phyloP scores from a whole-genome alignment of 2,329 filamentous ascomycete species.

The Thermomyces lanuginosus region DNA sequence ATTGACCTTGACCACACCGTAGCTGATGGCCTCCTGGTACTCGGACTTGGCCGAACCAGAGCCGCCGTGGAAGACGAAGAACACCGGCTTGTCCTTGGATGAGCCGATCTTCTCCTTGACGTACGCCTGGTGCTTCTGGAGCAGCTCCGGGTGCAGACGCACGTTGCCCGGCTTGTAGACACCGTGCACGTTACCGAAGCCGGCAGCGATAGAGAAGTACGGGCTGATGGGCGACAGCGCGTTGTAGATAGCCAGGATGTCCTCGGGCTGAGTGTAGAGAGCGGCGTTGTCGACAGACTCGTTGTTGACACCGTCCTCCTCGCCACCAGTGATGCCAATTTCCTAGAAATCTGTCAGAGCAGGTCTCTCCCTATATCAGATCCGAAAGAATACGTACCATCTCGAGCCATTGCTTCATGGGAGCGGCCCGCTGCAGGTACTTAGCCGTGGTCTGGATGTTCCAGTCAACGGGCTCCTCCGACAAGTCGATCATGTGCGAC shows the following conservation, averaged over 20 bases:
- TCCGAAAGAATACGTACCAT: slow-evolving; percentile 46
- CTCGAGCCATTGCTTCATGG: slow-evolving; percentile 98
- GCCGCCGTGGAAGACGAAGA: slow-evolving; percentile 98
- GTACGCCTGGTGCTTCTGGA: slow-evolving; percentile 89
- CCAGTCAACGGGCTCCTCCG: slow-evolving; percentile 74
- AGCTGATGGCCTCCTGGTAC: slow-evolving; percentile 72
- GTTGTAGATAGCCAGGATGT: slow-evolving; percentile 84
- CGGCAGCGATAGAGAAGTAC: slow-evolving; percentile 96
- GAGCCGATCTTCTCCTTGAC: slow-evolving; percentile 64
- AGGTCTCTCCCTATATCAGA: slow-evolving; percentile 1
- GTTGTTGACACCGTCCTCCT: slow-evolving; percentile 98
- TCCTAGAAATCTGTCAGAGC: slow-evolving; percentile 31
- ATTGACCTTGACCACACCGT: slow-evolving; percentile 99
- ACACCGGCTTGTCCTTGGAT: slow-evolving; percentile 77
- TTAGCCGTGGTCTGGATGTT: slow-evolving; percentile 85
- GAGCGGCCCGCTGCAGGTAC: slow-evolving; percentile 85
- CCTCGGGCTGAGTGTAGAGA: slow-evolving; percentile 94
- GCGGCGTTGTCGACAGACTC: slow-evolving; percentile 92
- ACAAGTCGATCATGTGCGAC: slow-evolving; percentile 97
- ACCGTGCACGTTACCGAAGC: slow-evolving; percentile 97
- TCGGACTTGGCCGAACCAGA: slow-evolving; percentile 83
- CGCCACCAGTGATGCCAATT: slow-evolving; percentile 89
- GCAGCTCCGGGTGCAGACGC: slow-evolving; percentile 86
- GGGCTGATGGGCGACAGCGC: slow-evolving; percentile 70
- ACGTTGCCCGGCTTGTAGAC: slow-evolving; percentile 98